Evolutionary conservation across 164 flowering plant genomes (phyloP), one percentile per base, ranked within the genome.

Genomic region (Aristolochia contorta): DNA sequence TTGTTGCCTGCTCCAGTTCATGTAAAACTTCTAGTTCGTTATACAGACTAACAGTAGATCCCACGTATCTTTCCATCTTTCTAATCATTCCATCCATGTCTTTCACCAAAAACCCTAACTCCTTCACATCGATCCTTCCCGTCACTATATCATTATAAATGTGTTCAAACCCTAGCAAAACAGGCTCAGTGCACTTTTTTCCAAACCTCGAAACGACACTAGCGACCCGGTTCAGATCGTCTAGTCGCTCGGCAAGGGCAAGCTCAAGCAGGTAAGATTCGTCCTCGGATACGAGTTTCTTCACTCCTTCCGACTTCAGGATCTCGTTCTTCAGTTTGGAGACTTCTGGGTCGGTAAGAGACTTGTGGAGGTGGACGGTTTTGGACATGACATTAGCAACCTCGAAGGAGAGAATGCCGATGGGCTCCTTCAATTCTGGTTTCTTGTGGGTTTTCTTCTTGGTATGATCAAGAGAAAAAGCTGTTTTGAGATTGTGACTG

Each of bases 401-500:
- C 61, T 94, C 99, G 58, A 94, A 94, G 0, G 99, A 89, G 27
- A 94, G 77, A 33, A 94, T 94, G 16, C 96, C 99, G n/a, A 94
- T 74, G 23, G 57, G 47, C 66, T 70, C 65, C 67, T 79, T 19
- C 43, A 57, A 32, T 23, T 65, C 45, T 61, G 65, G 70, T 46
- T 63, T 79, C 67, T 68, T 80, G 54, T 65, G 54, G 72, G 21
- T 66, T 62, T 66, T 78, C 27, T 78, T 84, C 68, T 74, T 78
- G 6, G 84, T 67, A 30, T 74, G 66, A 43, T 93, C 91, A 5
- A 77, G 63, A 50, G 68, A 71, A n/a, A 87, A 75, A 19, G 82
- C 84, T 59, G 78, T 74, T 71, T 88, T 88, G 71, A 90, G 87
- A 83, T 90, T 88, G 66, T 73, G 57, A 71, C 96, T 86, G 24